Evolutionary conservation across 164 flowering plant species (phyloP), one percentile per base, ranked within the genome.

Genomic region (Magnolia sinica): DNA sequence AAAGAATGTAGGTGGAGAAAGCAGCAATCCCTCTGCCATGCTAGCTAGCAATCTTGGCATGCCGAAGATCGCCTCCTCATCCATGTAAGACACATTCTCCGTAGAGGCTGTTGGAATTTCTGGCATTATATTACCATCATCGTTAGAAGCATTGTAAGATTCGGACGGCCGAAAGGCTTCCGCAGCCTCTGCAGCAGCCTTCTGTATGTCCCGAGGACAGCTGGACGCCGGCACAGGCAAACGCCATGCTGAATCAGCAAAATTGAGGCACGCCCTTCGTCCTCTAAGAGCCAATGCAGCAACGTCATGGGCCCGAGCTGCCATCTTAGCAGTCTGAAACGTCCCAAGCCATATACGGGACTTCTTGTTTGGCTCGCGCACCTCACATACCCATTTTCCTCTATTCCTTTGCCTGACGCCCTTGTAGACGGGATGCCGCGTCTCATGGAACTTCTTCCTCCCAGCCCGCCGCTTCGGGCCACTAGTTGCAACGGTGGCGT

Each of bases 401-500:
- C 61, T 68, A 5, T 85, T 81, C 80, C 94, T 72, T 78, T 80
- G 71, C 50, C 95, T 59, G 1, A 91, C 90, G 0, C 95, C 93
- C 4, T 91, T 77, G 77, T 84, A 91, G 4, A 91, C 87, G 8
- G 95, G 92, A 83, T 91, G 95, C 19, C 95, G 73, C 1, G 96
- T 91, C 84, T 91, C 96, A 77, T 83, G 79, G 73, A 91, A 91
- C 84, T 91, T 91, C 86, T 88, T 89, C 72, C 96, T 50, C 0
- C 96, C 93, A 0, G 92, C 91, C 4, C 83, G 75, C 76, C 87
- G 86, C 82, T 91, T 91, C 2, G 78, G 78, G 23, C 27, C 4
- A 20, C 16, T 45, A 11, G 73, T 22, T 24, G 73, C 71, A 16
- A 73, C 24, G 22, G 58, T 73, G 6, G 76, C 19, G 69, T 10